Conservation (phyloP, 2,329 filamentous ascomycete genomes). For the Sclerotinia minor region DNA sequence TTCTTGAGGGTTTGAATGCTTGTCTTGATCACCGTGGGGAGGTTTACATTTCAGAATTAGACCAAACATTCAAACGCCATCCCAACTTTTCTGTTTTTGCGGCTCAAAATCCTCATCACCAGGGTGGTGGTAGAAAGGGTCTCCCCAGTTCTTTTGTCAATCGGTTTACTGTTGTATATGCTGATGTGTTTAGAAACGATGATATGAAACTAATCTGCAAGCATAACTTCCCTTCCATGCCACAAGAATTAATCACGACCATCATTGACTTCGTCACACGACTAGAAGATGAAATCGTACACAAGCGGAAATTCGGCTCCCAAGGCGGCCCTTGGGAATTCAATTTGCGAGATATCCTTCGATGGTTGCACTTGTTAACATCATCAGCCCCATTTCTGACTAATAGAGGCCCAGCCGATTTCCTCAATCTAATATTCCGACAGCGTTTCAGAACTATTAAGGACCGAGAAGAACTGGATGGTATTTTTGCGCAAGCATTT, state of each 20-base stretch:
- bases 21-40: constrained; percentile 96
- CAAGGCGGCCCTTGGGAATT: constrained; percentile 89
- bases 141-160: constrained; percentile 96
- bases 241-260: constrained; percentile 58
- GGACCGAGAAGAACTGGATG: constrained; percentile 66
- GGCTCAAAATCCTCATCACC: constrained; percentile 95
- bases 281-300: constrained; percentile 71
- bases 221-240: constrained; percentile 69
- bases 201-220: constrained; percentile 82
- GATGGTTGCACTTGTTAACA: constrained; percentile 77
- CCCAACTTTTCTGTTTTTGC: constrained; percentile 92
- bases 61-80: constrained; percentile 89
- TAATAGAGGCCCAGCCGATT: constrained; percentile 65
- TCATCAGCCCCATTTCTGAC: constrained; percentile 61
- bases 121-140: constrained; percentile 93
- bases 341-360: constrained; percentile 84
- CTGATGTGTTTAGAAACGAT: constrained; percentile 79
- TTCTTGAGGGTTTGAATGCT: constrained; percentile 92
- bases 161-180: constrained; percentile 96
- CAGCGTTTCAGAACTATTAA: constrained; percentile 77
- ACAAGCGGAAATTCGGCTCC: constrained; percentile 57
- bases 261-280: constrained; percentile 78
- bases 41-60: constrained; percentile 91
- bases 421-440: constrained; percentile 78
- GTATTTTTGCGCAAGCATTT: constrained; percentile 68